These are phyloP conservation scores for Nannochloropsis salina DNA, from an alignment of 108 stramenopile species.

Conservation along the genomic window DNA sequence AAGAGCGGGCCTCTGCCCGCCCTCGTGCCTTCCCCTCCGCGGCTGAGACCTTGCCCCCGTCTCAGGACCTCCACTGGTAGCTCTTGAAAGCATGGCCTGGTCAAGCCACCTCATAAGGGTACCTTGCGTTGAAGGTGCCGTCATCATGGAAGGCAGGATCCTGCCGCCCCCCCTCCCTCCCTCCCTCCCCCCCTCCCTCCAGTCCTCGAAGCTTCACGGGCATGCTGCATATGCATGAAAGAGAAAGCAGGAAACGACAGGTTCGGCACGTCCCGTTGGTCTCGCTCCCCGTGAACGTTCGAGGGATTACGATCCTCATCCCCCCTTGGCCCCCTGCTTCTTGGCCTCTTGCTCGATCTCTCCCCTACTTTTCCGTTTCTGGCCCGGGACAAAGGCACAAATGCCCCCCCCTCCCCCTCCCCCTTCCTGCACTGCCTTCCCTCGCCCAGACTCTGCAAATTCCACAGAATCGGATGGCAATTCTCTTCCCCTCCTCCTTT, in stretches of 20 bases:
- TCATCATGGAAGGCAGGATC: background rate
- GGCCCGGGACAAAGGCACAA: background rate
- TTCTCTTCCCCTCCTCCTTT: conserved; percentile 26
- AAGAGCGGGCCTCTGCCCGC: no score
- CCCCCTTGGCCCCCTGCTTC: conserved; percentile 18
- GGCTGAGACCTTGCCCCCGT: background rate
- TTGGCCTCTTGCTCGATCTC: background rate
- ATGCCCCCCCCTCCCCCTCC: background rate
- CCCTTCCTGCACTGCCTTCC: background rate
- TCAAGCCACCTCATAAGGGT: background rate
- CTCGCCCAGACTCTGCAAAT: conserved; percentile 31
- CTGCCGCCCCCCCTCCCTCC: background rate
- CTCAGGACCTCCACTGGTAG: conserved; percentile 15
- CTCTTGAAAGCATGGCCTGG: background rate
- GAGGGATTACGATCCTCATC: conserved; percentile 23
- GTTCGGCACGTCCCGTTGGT: background rate
- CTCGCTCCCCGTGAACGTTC: background rate
- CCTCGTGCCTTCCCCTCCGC: no score
- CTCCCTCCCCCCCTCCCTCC: background rate
- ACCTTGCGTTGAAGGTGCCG: conserved; percentile 12
- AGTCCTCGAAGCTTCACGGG: background rate
- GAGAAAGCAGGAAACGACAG: background rate
- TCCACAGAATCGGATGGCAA: conserved; percentile 20
- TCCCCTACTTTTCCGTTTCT: background rate
- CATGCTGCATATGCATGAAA: background rate